These are phyloP conservation scores for Epichloe gansuensis DNA, from an alignment of 2,329 filamentous ascomycete genomes.

Conservation along the genomic window DNA sequence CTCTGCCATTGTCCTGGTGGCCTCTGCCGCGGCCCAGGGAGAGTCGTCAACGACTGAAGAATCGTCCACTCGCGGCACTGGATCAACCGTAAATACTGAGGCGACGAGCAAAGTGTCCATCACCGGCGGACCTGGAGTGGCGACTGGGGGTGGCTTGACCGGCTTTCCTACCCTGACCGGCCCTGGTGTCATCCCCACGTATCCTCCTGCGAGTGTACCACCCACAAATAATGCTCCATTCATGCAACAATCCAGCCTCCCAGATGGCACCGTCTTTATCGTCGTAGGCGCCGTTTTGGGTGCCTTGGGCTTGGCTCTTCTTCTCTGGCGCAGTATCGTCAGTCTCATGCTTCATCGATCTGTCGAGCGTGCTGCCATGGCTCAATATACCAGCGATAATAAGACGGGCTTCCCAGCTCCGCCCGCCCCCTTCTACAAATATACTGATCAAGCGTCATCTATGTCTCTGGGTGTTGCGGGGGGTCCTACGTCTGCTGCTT, in stretches of 20 bases:
- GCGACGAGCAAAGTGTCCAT: conserved; percentile 10
- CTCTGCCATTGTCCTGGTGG: conserved; percentile 16
- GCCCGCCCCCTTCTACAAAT: conserved; percentile 50
- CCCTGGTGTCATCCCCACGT: conserved; percentile 33
- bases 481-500: conserved; percentile 18
- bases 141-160: conserved; percentile 14
- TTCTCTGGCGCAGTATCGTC: conserved; percentile 78
- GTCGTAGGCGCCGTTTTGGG: conserved; percentile 80
- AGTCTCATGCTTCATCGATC: conserved; percentile 87
- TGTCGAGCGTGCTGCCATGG: conserved; percentile 71
- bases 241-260: conserved; percentile 75
- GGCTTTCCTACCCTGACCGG: conserved; percentile 31
- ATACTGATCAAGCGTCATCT: conserved; percentile 45
- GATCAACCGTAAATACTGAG: background rate
- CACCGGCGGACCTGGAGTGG: conserved; percentile 9
- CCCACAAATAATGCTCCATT: conserved; percentile 76
- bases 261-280: conserved; percentile 94
- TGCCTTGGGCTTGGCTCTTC: conserved; percentile 65
- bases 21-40: conserved; percentile 21
- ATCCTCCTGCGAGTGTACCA: conserved; percentile 64
- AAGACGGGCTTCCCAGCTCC: conserved; percentile 52
- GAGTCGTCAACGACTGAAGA: conserved; percentile 4
- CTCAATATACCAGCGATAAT: conserved; percentile 55
- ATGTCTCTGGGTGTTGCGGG: conserved; percentile 28
- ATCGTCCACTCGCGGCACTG: conserved; percentile 12